A percentile compares a stretch with the other conserved stretches of the same genome.
Evolutionary conservation across 768 basidiomycete genomes (phyloP).

Genomic region (Fistulinella prunicolor): DNA sequence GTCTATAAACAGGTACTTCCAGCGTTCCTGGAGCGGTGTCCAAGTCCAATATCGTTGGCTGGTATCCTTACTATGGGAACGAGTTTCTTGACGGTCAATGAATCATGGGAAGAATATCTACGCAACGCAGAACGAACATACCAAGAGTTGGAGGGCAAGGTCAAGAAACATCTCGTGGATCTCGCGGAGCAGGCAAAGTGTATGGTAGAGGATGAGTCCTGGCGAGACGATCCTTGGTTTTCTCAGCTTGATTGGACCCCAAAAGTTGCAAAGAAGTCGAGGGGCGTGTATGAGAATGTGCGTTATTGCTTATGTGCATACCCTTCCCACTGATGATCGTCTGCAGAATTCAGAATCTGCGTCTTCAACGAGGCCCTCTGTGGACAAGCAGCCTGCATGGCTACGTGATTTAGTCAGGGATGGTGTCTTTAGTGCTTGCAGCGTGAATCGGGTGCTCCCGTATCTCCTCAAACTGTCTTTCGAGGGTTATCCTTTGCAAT

Average conservation of each 20-base stretch:
- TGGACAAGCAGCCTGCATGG: slow-evolving; percentile 48
- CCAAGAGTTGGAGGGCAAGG: slow-evolving; percentile 60
- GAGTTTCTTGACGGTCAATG: slow-evolving; percentile 86
- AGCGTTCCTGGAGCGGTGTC: slow-evolving; percentile 77
- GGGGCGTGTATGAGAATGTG: slow-evolving; percentile 48
- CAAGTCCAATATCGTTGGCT: slow-evolving; percentile 90
- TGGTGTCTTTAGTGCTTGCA: slow-evolving; percentile 38
- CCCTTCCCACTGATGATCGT: neutral
- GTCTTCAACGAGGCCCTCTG: neutral
- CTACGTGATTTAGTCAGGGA: slow-evolving; percentile 47
- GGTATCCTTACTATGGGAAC: slow-evolving; percentile 91
- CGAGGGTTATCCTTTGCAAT: slow-evolving; percentile 58
- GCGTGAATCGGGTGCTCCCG: slow-evolving; percentile 55
- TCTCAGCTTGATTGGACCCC: slow-evolving; percentile 94
- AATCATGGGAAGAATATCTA: slow-evolving; percentile 85
- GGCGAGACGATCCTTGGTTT: slow-evolving; percentile 79
- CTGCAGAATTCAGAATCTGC: slow-evolving; percentile 4
- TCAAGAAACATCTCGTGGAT: slow-evolving; percentile 59
- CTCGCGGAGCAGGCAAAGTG: slow-evolving; percentile 59
- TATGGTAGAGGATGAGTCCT: slow-evolving; percentile 49
- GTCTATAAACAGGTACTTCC: slow-evolving; percentile 80
- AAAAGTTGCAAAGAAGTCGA: slow-evolving; percentile 68
- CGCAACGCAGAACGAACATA: slow-evolving; percentile 75
- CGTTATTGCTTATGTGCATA: neutral
- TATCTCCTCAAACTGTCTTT: slow-evolving; percentile 62